Conservation (phyloP, 2,329 filamentous ascomycete species). For the Cercospora sesami region DNA sequence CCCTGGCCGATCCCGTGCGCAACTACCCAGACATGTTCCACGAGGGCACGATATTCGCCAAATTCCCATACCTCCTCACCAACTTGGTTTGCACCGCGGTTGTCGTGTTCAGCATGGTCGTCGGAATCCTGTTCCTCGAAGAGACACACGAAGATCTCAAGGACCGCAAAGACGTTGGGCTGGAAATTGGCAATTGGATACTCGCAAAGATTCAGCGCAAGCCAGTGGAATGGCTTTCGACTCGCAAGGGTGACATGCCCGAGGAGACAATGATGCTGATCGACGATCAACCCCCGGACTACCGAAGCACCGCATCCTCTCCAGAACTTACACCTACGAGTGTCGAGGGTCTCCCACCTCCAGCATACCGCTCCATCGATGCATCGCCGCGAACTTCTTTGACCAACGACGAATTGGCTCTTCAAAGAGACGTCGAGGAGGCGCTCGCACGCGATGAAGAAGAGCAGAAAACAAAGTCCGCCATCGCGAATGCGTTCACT, state of each 20-base stretch:
- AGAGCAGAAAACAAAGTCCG: slow-evolving; percentile 27
- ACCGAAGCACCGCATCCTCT: slow-evolving; percentile 60
- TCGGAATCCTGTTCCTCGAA: slow-evolving; percentile 85
- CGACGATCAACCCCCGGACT: slow-evolving; percentile 66
- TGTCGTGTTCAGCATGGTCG: slow-evolving; percentile 70
- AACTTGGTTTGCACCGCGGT: slow-evolving; percentile 87
- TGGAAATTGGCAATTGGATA: slow-evolving; percentile 74
- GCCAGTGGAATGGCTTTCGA: slow-evolving; percentile 34
- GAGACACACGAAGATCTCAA: slow-evolving; percentile 89
- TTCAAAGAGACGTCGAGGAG: slow-evolving; percentile 31
- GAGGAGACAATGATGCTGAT: slow-evolving; percentile 66
- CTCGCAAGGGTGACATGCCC: slow-evolving; percentile 47
- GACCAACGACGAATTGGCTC: slow-evolving; percentile 18
- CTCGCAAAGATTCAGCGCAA: slow-evolving; percentile 34
- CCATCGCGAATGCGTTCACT: slow-evolving; percentile 69
- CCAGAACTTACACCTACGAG: slow-evolving; percentile 46
- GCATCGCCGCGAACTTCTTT: slow-evolving; percentile 32
- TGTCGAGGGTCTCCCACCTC: slow-evolving; percentile 33
- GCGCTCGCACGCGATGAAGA: slow-evolving; percentile 36
- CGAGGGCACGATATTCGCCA: slow-evolving; percentile 74
- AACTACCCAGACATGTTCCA: slow-evolving; percentile 76
- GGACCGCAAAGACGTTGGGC: slow-evolving; percentile 69
- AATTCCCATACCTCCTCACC: slow-evolving; percentile 84
- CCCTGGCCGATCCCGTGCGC: slow-evolving; percentile 80
- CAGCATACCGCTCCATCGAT: slow-evolving; percentile 38